Base-by-base conservation (phyloP, 1,284 basidiomycete species). In the Heterobasidion occidentale region DNA sequence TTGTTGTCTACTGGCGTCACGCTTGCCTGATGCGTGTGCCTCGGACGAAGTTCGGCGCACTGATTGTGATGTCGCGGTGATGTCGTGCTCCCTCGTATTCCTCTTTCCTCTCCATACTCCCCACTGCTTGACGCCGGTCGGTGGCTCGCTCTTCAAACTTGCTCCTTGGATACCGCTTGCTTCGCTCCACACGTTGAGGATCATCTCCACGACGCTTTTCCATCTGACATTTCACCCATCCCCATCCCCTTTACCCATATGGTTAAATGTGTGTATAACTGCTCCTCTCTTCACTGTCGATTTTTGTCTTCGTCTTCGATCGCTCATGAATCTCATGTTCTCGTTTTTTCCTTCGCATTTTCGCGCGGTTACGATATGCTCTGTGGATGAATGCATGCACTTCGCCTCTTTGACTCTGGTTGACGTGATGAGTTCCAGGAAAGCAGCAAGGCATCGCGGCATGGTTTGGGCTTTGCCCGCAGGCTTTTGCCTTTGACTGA, bases 121-220 rank as follows among this genome's bases (percentile, higher is more conserved):
- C 27, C 27, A 27, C 27, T 5, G 27, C 27, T 27, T 27, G 27
- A 27, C 27, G 27, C 27, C 27, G 27, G 27, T 80, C 55, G 73
- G 81, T 42, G 38, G 38, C 38, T n/a, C 7, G 38, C 38, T 8
- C 38, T n/a, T n/a, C 38, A 27, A 27, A 27, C 27, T 27, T 27
- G 27, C n/a, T n/a, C n/a, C 38, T 42, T n/a, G 38, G 38, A 11
- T 42, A 8, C 38, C 38, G 38, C 38, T 42, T 42, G 38, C 38
- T 42, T 42, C 38, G n/a, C n/a, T 42, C 11, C 7, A n/a, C 4
- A 12, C 11, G 11, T 42, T 42, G n/a, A 11, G 38, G 6, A 42
- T 42, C n/a, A 12, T 42, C 7, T n/a, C 4, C n/a, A 12, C 38
- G 38, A 11, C 11, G 38, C 38, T 7, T n/a, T n/a, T 11, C 38